Base-by-base conservation (phyloP, 495 filamentous ascomycete species). In the Platismatia glauca region DNA sequence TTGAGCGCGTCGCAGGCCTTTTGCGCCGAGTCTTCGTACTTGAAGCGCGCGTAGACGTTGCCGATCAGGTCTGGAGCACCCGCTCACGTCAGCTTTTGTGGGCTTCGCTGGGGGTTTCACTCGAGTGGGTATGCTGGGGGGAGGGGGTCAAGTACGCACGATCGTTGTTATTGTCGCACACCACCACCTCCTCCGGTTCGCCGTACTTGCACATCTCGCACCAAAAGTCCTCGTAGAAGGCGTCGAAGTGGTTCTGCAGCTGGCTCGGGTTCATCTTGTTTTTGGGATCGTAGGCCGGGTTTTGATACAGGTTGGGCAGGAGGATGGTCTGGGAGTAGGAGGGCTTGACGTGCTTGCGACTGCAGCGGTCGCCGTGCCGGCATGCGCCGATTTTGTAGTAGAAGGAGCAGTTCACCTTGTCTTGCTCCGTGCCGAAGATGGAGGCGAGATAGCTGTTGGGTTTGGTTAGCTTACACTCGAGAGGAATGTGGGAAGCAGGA, bases 141-240 rank as follows among this genome's bases (percentile, higher is more conserved):
- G 58, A 29, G n/a, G n/a, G 35, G 58, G 29, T 5, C 4, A 33
- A 7, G 29, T 16, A 86, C 86, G 70, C 76, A 90, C 87, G 92
- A 73, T 97, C 93, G 79, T 96, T 97, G 76, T 96, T 97, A 73
- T 95, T 93, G 76, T 94, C 90, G 73, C 90, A 95, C 4, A 93
- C 88, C 12, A 95, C 90, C 37, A 95, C 81, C 73, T 95, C 90
- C 77, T 95, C 90, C 16, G 91, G 76, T 78, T 95, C 90, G 57
- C 90, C 90, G 72, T 91, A 93, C 75, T 89, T 87, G 86, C 89
- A 93, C 87, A 98, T 89, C 82, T 98, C 94, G 80, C 93, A 96
- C 90, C 94, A 98, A 67, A 98, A 87, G 74, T 98, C 94, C 78
- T 98, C 94, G 80, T 98, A 98, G 79, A 98, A 98, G 68, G 94